Evolutionary conservation across 768 basidiomycete species (phyloP).

Genomic region (Floccularia luteovirens): DNA sequence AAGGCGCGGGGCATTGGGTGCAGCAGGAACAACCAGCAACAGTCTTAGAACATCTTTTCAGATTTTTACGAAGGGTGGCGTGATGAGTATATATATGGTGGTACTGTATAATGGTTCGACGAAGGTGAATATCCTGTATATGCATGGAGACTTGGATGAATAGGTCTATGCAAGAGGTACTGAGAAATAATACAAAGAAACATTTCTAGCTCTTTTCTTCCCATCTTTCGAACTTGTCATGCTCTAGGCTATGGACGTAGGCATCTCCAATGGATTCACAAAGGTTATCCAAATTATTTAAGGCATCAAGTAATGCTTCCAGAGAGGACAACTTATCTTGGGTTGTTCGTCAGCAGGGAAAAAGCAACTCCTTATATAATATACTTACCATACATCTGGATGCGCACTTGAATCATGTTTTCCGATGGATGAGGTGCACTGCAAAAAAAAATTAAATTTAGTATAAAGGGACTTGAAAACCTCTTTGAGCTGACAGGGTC

Average conservation of each 20-base stretch:
- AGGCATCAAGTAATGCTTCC: constrained; percentile 67
- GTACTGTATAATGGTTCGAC: background rate
- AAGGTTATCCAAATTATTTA: constrained; percentile 71
- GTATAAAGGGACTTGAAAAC: no score
- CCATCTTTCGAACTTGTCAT: constrained; percentile 57
- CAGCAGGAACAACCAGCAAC: constrained; percentile 45
- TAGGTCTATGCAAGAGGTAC: background rate
- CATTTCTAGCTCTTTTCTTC: constrained; percentile 50
- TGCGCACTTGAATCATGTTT: constrained; percentile 92
- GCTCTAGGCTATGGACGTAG: constrained; percentile 53
- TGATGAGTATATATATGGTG: background rate
- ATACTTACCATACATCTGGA: constrained; percentile 96
- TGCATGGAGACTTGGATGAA: background rate
- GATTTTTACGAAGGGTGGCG: constrained; percentile 23
- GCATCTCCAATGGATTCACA: constrained; percentile 63
- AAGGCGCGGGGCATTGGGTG: constrained; percentile 58
- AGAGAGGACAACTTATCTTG: constrained; percentile 85
- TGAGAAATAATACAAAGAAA: background rate
- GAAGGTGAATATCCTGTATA: background rate
- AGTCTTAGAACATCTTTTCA: constrained; percentile 29
- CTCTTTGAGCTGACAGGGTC: no score
- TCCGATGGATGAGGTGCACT: constrained; percentile 96
- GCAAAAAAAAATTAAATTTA: constrained; percentile 3
- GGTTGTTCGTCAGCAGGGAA: background rate
- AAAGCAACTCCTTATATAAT: background rate